Evolutionary conservation across 2,329 filamentous ascomycete species (phyloP), one percentile per base, ranked within the genome.

Genomic region (Clonostachys byssicola): DNA sequence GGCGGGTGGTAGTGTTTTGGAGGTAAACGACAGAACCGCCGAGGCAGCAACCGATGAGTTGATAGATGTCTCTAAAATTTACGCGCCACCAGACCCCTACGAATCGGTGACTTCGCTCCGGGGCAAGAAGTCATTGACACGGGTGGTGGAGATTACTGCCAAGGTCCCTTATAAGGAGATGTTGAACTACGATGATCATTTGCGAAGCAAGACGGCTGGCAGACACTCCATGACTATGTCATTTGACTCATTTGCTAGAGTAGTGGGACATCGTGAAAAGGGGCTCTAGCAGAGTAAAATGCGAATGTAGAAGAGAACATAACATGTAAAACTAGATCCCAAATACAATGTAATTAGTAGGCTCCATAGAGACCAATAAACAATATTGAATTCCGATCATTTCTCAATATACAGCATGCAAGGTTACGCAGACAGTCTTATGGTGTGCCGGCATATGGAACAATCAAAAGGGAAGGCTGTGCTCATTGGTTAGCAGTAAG

Each of bases 81-180:
- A 97, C 63, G 84, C 89, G 1, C 94, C 92, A 1, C 86, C 86
- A 0, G 92, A 97, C 62, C 91, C 91, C 2, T 97, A 83, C 56
- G 78, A 82, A 45, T 75, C 75, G 40, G 68, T 80, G 43, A 76
- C 77, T 23, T 92, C 72, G 62, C 72, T 70, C 57, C 73, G 69
- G 40, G 72, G 73, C 39, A 76, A 75, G 60, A 75, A 72, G 56
- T 74, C 67, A 36, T 69, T 66, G 34, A 66, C 70, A 47, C 69
- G 73, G 42, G 74, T 71, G 70, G 72, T 77, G 49, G 78, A 86
- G 44, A 89, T 99, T 55, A 84, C 86, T 12, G 94, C 92, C 18
- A 83, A 88, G 58, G 92, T 97, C 30, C 94, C 94, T 34, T 75
- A 97, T 57, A 95, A 94, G 68, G 92, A 97, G 67, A 96, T 97